Base-by-base conservation (phyloP, 352 stramenopile species). In the Globisporangium spinosum region DNA sequence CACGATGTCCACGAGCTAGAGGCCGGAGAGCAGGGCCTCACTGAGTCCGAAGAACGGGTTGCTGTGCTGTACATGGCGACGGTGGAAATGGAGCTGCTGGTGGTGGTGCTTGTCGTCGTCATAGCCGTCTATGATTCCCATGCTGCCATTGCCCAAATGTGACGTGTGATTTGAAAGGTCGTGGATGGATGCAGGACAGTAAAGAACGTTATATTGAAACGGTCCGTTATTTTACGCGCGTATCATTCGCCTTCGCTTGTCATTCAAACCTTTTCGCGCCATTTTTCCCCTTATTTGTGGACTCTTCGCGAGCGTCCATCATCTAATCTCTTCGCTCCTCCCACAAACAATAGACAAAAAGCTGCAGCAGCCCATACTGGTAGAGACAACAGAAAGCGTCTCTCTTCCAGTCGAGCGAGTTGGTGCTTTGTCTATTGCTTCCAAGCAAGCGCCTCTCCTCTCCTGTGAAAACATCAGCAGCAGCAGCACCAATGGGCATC, bases 1-100 rank as follows among this genome's bases (percentile, higher is more conserved):
- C 32, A 75, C 68, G 12, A 92, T 71, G 62, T 92, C 82, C 43
- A 82, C 73, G 27, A 89, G 62, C 61, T 77, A 83, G 57, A 92
- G 69, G 17, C 70, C 67, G 20, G 62, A 70, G 34, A 83, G 70
- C 17, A 89, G 58, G 43, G 74, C 73, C 13, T 73, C 80, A 27
- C 81, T 79, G 57, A 75, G 55, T 23, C 58, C 25, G 54, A 89
- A 85, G 71, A 83, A 80, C 51, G 77, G 56, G 58, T 75, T 81
- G 25, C 15, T 58, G 12, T 8, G 63, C 5, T 57, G 43, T 20
- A 7, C 54, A 17, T 20, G 4, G 35, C 27, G 54, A 2, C 17
- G 6, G 32, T 5, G 15, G 20, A 6, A 13, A 58, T 6, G 47
- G 47, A 55, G 47, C 47, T 65, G 47, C 47, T 65, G 40, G 29